phyloP scores from a whole-genome alignment of 2,329 filamentous ascomycete genomes.

The Cephalotrichum gorgonifer region DNA sequence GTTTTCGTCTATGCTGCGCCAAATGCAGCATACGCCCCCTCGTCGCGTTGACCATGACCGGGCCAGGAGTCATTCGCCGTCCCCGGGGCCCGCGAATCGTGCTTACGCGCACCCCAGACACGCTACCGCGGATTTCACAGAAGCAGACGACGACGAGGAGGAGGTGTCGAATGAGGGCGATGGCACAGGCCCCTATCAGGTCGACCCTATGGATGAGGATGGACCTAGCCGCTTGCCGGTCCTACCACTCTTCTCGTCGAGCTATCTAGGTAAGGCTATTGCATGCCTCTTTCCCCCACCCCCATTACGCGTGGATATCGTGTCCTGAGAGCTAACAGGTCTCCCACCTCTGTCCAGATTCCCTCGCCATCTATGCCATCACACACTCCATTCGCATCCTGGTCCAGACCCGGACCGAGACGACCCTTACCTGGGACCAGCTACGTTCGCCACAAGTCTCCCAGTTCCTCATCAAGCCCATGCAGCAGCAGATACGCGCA shows the following conservation, averaged over 20 bases:
- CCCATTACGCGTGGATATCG: neutral
- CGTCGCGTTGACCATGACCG: constrained; percentile 2
- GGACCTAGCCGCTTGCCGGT: constrained; percentile 22
- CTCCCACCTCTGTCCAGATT: constrained; percentile 41
- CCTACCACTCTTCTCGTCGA: constrained; percentile 71
- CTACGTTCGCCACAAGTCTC: constrained; percentile 91
- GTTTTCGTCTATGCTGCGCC: constrained; percentile 5
- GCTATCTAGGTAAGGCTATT: constrained; percentile 54
- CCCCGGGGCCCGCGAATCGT: constrained; percentile 2
- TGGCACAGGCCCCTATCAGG: constrained; percentile 13
- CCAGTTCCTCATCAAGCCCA: constrained; percentile 90
- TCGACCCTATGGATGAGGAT: constrained; percentile 8
- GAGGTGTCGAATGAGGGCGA: constrained; percentile 27
- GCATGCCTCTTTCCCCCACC: neutral
- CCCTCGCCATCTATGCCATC: constrained; percentile 78
- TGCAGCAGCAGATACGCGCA: constrained; percentile 77
- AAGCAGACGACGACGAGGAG: constrained; percentile 46
- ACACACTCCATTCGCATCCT: constrained; percentile 84
- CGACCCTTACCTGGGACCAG: constrained; percentile 88
- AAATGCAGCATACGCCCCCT: constrained; percentile 3
- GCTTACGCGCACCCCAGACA: constrained; percentile 27
- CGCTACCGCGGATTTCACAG: constrained; percentile 55
- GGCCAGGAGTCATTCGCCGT: neutral
- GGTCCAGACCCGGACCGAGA: constrained; percentile 78
- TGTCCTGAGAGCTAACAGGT: neutral